Evolutionary conservation across 108 stramenopile species (phyloP).

Genomic region (Nitzschia sp.): DNA sequence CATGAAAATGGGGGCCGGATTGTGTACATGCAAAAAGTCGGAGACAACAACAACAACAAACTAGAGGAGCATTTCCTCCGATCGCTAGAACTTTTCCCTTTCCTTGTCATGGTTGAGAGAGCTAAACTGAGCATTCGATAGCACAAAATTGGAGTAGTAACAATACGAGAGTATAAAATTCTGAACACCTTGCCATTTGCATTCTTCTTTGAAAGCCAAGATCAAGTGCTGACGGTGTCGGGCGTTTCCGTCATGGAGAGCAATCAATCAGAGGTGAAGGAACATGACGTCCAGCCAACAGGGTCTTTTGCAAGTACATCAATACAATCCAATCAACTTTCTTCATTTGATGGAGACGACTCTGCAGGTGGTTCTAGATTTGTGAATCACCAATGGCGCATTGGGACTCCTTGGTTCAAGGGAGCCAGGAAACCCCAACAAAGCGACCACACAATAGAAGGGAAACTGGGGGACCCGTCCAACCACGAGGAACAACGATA

Average conservation of each 20-base stretch:
- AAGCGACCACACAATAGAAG: neutral
- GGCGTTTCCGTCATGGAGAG: neutral
- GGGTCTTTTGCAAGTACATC: slow-evolving; percentile 29
- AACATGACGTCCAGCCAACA: slow-evolving; percentile 8
- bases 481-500: slow-evolving; percentile 11
- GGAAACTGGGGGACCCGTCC: neutral
- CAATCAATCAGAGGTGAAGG: neutral
- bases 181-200: no score
- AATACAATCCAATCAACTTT: slow-evolving; percentile 25
- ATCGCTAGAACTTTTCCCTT: no score
- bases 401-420: slow-evolving; percentile 34
- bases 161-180: no score
- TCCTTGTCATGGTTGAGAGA: no score
- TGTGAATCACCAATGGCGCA: slow-evolving; percentile 18
- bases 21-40: no score
- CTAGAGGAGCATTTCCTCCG: no score
- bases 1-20: no score
- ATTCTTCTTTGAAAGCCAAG: no score
- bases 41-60: no score
- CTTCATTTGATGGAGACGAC: slow-evolving; percentile 30
- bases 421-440: neutral
- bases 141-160: no score
- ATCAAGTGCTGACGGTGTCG: no score
- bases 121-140: no score
- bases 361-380: neutral